A percentile compares a stretch with the other conserved stretches of the same genome.
Evolutionary conservation across 768 basidiomycete species (phyloP).

Genomic region (Lactifluus subvellereus): DNA sequence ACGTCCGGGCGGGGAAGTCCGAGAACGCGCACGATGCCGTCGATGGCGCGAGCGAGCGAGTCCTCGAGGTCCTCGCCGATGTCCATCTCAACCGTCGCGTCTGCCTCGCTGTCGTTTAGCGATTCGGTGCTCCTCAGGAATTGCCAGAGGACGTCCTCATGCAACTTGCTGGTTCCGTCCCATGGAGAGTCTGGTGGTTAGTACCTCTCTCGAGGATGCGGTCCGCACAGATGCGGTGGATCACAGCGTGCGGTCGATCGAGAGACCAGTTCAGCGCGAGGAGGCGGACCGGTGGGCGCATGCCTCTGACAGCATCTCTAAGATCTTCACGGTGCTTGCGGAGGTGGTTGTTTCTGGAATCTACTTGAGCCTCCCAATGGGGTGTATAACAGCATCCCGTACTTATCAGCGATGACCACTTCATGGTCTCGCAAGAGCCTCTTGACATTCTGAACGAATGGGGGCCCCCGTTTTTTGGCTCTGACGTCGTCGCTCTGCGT

Average conservation of each 20-base stretch:
- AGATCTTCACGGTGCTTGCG: slow-evolving; percentile 38
- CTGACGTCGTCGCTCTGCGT: slow-evolving; percentile 90
- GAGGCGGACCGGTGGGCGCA: slow-evolving; percentile 56
- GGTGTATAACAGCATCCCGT: neutral
- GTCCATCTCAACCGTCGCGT: slow-evolving; percentile 63
- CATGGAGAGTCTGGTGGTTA: slow-evolving; percentile 78
- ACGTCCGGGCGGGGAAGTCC: slow-evolving; percentile 47
- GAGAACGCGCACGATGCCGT: slow-evolving; percentile 50
- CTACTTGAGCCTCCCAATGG: neutral
- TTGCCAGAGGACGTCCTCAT: slow-evolving; percentile 79
- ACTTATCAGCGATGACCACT: slow-evolving; percentile 87
- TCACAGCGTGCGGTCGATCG: slow-evolving; percentile 48
- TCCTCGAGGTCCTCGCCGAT: slow-evolving; percentile 49
- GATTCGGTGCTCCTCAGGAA: slow-evolving; percentile 65
- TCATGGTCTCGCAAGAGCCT: slow-evolving; percentile 54
- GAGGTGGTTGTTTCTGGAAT: slow-evolving; percentile 61
- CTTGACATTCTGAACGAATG: slow-evolving; percentile 69
- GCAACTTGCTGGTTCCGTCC: slow-evolving; percentile 46
- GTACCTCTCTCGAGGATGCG: slow-evolving; percentile 71
- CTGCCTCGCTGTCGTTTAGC: slow-evolving; percentile 58
- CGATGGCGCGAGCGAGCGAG: slow-evolving; percentile 52
- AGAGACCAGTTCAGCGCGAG: slow-evolving; percentile 78
- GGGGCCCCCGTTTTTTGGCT: slow-evolving; percentile 39
- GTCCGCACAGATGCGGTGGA: slow-evolving; percentile 72
- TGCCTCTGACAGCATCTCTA: slow-evolving; percentile 43